Conservation (phyloP, 1,139 yeast species). For the Sugiyamaella xylanicola region DNA sequence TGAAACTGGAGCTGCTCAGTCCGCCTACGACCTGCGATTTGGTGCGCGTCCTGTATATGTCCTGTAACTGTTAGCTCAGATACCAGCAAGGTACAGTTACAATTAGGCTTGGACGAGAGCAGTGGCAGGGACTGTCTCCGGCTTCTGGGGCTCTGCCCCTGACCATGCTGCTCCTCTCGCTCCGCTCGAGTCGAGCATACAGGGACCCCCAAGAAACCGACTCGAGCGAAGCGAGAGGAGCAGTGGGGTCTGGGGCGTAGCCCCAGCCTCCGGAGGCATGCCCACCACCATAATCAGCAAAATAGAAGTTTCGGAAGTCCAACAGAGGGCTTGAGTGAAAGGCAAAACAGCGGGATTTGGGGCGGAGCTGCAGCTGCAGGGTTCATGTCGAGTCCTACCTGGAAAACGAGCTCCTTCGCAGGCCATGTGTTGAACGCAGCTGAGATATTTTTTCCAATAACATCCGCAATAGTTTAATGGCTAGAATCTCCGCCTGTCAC, state of each 20-base stretch:
- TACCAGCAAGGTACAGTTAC: too few relatives aligned
- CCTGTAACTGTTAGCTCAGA: too few relatives aligned
- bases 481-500: conserved; percentile 8
- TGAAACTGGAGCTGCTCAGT: too few relatives aligned
- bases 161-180: not conserved
- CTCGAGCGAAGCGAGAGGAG: not conserved
- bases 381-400: not conserved
- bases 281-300: too few relatives aligned
- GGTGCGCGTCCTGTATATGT: too few relatives aligned
- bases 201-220: too few relatives aligned
- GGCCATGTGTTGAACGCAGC: not conserved
- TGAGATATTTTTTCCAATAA: not conserved
- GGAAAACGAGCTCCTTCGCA: too few relatives aligned
- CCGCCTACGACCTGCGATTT: too few relatives aligned
- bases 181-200: not conserved
- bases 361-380: not conserved
- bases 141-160: not conserved
- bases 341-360: not conserved
- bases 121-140: not conserved
- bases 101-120: too few relatives aligned
- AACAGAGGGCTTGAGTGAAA: too few relatives aligned
- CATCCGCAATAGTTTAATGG: not conserved
- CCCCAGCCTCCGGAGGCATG: not conserved
- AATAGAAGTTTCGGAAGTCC: too few relatives aligned
- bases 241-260: not conserved